Evolutionary conservation across 2,329 filamentous ascomycete species (phyloP).

Genomic region (Cladosporium sp.): DNA sequence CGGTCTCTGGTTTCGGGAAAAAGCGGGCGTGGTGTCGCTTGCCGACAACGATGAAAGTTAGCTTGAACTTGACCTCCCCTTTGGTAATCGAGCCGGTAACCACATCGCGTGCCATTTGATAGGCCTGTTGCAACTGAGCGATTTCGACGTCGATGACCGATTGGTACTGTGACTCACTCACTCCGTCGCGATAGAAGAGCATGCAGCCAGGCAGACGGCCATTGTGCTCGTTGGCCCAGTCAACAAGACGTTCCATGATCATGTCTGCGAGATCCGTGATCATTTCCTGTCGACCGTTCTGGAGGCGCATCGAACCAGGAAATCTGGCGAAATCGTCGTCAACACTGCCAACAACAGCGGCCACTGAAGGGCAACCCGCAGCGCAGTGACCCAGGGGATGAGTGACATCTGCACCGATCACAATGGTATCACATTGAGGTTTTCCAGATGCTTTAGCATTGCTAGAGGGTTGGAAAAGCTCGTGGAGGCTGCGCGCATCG

Average conservation of each 20-base stretch:
- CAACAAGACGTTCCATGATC: conserved; percentile 25
- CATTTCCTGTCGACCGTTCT: conserved; percentile 25
- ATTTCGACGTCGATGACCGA: conserved; percentile 28
- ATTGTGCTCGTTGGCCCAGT: conserved; percentile 16
- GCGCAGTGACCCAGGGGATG: conserved; percentile 32
- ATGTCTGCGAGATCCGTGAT: conserved; percentile 28
- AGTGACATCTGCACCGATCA: conserved; percentile 42
- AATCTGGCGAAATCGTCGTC: conserved; percentile 31
- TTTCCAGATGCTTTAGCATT: too few species aligned
- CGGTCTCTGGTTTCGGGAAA: conserved; percentile 24
- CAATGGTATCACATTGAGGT: conserved; percentile 25
- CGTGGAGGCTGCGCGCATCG: background rate
- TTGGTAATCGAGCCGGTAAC: background rate
- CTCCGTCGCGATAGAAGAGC: conserved; percentile 35
- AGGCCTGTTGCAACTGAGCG: conserved; percentile 16
- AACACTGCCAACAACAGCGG: conserved; percentile 38
- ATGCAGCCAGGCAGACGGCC: conserved; percentile 19
- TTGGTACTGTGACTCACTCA: conserved; percentile 32
- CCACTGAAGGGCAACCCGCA: conserved; percentile 37
- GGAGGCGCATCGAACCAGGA: conserved; percentile 35
- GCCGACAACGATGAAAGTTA: conserved; percentile 34
- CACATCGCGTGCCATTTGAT: conserved; percentile 11
- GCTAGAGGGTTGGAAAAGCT: background rate
- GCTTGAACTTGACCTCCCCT: background rate
- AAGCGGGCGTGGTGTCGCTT: conserved; percentile 42